phyloP scores from a whole-genome alignment of 225 moss, liverwort and hornwort species.

The Polytrichum formosum region DNA sequence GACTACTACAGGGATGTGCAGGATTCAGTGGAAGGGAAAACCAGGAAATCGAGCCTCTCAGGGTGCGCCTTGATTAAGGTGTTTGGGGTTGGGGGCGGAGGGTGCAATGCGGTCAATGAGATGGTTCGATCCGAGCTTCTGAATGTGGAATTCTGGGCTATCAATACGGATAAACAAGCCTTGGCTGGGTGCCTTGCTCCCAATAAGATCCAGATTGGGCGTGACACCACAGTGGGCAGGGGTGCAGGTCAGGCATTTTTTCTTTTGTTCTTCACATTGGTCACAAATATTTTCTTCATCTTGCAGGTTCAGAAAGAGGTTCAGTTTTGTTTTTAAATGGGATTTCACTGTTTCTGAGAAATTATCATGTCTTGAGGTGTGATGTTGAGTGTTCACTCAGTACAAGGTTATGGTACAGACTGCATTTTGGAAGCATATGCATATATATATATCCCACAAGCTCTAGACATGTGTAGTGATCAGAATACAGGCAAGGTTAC shows the following conservation, averaged over 20 bases:
- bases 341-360: too few species aligned
- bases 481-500: too few species aligned
- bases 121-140: constrained; percentile 74
- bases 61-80: constrained; percentile 76
- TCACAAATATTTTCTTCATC: too few species aligned
- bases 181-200: constrained; percentile 66
- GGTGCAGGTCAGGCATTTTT: constrained; percentile 52
- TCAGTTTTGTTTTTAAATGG: too few species aligned
- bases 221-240: constrained; percentile 59
- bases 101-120: constrained; percentile 81
- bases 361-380: too few species aligned
- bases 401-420: too few species aligned
- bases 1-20: constrained; percentile 41
- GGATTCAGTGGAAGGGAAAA: constrained; percentile 27
- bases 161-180: constrained; percentile 77
- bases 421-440: not conserved
- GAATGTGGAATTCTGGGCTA: constrained; percentile 79
- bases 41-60: constrained; percentile 35
- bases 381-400: too few species aligned
- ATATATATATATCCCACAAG: too few species aligned
- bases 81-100: constrained; percentile 76
- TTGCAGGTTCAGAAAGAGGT: too few species aligned
- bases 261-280: not conserved
- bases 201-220: constrained; percentile 76
- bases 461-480: too few species aligned